Evolutionary conservation across 768 basidiomycete genomes (phyloP).

Genomic region (Macrocybe gigantea): DNA sequence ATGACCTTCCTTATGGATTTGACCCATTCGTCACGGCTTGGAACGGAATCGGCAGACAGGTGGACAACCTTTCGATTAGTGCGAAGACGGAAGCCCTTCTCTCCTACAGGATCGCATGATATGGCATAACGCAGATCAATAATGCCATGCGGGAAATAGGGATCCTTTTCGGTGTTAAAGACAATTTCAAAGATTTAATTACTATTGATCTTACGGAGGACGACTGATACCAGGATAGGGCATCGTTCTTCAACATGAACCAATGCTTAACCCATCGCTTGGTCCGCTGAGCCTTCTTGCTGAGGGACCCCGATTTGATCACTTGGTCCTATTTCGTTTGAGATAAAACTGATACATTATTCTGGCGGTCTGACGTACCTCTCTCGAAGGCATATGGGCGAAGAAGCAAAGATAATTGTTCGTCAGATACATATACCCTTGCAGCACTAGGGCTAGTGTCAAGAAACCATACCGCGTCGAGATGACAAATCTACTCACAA

Average conservation of each 20-base stretch:
- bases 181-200: conserved; percentile 1
- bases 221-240: conserved; percentile 94
- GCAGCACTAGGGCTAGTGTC: conserved; percentile 55
- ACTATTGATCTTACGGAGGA: conserved; percentile 58
- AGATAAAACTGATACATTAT: conserved; percentile 8
- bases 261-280: conserved; percentile 94
- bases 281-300: conserved; percentile 83
- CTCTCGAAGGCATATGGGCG: conserved; percentile 86
- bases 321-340: conserved; percentile 67
- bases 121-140: conserved; percentile 93
- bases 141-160: conserved; percentile 96
- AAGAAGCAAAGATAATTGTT: conserved; percentile 95
- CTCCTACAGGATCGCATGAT: conserved; percentile 74
- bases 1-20: conserved; percentile 92
- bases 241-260: conserved; percentile 95
- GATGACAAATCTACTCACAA: conserved; percentile 45
- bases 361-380: conserved; percentile 39
- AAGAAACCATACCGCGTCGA: neutral
- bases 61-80: conserved; percentile 76
- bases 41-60: conserved; percentile 72
- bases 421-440: conserved; percentile 97
- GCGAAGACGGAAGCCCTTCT: conserved; percentile 76
- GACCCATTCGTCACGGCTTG: conserved; percentile 92
- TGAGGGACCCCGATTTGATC: conserved; percentile 85
- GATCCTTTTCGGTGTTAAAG: conserved; percentile 54